These are phyloP conservation scores for Leptosphaerulina australis DNA, from an alignment of 2,329 filamentous ascomycete genomes.

Conservation along the genomic window DNA sequence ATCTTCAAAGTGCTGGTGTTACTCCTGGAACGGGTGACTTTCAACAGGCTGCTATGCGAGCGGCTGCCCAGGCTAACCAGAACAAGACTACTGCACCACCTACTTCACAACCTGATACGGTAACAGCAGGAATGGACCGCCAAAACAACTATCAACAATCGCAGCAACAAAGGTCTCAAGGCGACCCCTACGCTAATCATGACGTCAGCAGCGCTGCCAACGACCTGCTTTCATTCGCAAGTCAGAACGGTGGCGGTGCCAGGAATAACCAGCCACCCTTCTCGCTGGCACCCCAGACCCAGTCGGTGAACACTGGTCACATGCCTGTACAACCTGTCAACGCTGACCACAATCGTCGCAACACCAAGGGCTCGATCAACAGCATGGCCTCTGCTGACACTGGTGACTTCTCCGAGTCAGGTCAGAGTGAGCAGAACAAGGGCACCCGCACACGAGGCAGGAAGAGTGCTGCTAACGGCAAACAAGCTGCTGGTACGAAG, in stretches of 20 bases:
- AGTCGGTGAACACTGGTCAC: constrained; percentile 51
- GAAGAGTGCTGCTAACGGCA: constrained; percentile 46
- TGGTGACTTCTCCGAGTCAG: constrained; percentile 75
- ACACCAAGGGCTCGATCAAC: constrained; percentile 57
- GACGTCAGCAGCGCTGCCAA: constrained; percentile 94
- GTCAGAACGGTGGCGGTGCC: constrained; percentile 65
- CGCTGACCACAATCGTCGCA: constrained; percentile 59
- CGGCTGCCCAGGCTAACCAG: constrained; percentile 61
- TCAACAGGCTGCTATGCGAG: constrained; percentile 87
- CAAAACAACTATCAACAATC: constrained; percentile 60
- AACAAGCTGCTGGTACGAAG: constrained; percentile 54
- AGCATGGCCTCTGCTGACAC: constrained; percentile 64
- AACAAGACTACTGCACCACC: constrained; percentile 51
- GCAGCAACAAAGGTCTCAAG: constrained; percentile 46
- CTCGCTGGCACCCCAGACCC: constrained; percentile 51
- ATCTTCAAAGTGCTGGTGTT: constrained; percentile 77
- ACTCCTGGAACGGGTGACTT: constrained; percentile 94
- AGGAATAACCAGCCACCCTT: constrained; percentile 61
- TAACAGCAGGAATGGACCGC: constrained; percentile 57
- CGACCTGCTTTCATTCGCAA: constrained; percentile 85
- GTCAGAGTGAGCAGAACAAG: constrained; percentile 67
- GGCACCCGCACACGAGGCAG: constrained; percentile 50
- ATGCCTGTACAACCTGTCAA: constrained; percentile 56
- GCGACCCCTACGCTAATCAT: constrained; percentile 80
- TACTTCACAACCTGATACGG: constrained; percentile 54